Percentiles rank a stretch among this genome's conserved stretches.
phyloP scores from a whole-genome alignment of 805 yeast species.

The Zygoascus biomembranicola region DNA sequence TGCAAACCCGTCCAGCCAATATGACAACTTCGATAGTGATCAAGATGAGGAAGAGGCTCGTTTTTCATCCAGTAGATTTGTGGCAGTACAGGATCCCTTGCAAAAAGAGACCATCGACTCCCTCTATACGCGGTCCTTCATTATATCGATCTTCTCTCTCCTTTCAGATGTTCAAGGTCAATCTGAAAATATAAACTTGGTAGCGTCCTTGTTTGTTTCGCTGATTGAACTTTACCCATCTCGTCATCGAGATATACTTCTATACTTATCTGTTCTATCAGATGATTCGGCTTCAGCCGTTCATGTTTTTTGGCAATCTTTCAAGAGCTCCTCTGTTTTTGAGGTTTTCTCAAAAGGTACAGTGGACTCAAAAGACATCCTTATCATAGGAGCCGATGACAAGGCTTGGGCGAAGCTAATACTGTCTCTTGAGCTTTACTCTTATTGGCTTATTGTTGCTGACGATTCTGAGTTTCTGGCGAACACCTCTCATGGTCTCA shows the following conservation, averaged over 20 bases:
- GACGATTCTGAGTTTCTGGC: conserved; percentile 54
- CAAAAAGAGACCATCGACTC: conserved; percentile 1
- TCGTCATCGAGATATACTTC: conserved; percentile 9
- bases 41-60: neutral
- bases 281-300: conserved; percentile 10
- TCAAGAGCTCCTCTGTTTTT: conserved; percentile 6
- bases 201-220: conserved; percentile 15
- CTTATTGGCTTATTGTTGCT: conserved; percentile 59
- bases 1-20: neutral
- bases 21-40: neutral
- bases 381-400: neutral
- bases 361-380: neutral
- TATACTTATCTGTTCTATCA: conserved; percentile 12
- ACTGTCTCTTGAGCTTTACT: conserved; percentile 51
- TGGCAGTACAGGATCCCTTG: neutral
- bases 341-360: conserved; percentile 2
- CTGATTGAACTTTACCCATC: conserved; percentile 13
- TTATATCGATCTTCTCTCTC: conserved; percentile 4
- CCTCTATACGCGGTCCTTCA: conserved; percentile 10
- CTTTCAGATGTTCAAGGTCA: neutral
- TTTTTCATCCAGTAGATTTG: neutral
- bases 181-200: neutral
- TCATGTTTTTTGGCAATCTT: conserved; percentile 13
- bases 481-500: conserved; percentile 34
- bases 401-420: conserved; percentile 29